phyloP scores from a whole-genome alignment of 2,329 filamentous ascomycete species.

The Cladosporium sp. region DNA sequence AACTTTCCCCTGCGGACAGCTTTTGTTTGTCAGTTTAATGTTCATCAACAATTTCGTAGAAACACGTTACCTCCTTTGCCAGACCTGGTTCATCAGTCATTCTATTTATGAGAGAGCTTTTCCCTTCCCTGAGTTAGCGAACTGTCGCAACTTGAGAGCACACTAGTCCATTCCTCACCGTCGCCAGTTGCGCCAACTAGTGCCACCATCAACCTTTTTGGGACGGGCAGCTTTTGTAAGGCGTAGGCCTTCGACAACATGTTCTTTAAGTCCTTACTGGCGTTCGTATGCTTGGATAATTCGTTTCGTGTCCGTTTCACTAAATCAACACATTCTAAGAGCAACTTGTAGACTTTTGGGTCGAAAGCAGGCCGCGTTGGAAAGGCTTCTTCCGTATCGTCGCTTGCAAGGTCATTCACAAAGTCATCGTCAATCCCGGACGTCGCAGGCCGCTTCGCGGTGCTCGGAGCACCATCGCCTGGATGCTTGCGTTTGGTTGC shows the following conservation, averaged over 20 bases:
- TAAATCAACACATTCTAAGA: too few relatives aligned
- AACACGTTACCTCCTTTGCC: slow-evolving; percentile 13
- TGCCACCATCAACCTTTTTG: not conserved
- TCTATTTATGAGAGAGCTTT: slow-evolving; percentile 23
- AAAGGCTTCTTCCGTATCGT: not conserved
- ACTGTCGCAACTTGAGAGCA: not conserved
- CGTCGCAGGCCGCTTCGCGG: not conserved
- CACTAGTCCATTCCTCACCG: not conserved
- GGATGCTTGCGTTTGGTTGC: not conserved
- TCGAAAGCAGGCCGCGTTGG: not conserved
- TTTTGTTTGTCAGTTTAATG: slow-evolving; percentile 3
- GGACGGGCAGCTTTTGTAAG: not conserved
- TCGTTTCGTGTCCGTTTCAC: not conserved
- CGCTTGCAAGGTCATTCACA: too few relatives aligned
- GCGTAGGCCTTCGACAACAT: not conserved
- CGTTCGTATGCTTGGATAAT: not conserved
- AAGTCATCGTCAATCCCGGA: not conserved
- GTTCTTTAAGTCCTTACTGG: not conserved
- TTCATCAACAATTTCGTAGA: not conserved
- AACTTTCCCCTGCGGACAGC: slow-evolving; percentile 14
- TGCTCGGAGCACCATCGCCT: not conserved
- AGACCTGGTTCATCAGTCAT: slow-evolving; percentile 16
- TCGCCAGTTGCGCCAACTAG: not conserved
- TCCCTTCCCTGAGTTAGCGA: slow-evolving; percentile 12
- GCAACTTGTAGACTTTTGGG: not conserved